Conservation (phyloP, 306 rosid genomes). For the Cucumis melo region DNA sequence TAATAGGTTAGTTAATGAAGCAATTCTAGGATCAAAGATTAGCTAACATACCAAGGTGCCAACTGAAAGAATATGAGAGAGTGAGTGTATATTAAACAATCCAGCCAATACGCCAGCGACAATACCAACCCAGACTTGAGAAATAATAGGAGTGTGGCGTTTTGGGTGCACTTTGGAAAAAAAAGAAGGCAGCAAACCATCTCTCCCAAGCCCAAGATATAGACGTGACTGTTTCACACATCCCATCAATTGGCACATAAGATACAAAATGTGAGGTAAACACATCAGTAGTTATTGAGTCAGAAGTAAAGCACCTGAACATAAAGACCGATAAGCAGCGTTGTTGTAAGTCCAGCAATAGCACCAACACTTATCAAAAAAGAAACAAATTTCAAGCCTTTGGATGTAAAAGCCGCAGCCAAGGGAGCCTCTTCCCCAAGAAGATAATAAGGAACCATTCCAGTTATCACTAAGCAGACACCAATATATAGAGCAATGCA, state of each 20-base stretch:
- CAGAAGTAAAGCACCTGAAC: conserved; percentile 64
- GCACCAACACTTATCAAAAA: conserved; percentile 83
- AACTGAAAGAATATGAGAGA: conserved; percentile 88
- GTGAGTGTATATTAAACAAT: conserved; percentile 58
- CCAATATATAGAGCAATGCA: conserved; percentile 75
- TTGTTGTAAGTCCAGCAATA: conserved; percentile 92
- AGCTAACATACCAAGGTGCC: conserved; percentile 74
- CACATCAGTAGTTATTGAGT: conserved; percentile 15
- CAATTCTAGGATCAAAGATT: not conserved
- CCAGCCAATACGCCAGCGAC: conserved; percentile 78
- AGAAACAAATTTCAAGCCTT: conserved; percentile 76
- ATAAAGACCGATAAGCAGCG: conserved; percentile 89
- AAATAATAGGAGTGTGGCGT: conserved; percentile 72
- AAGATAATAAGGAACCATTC: conserved; percentile 80
- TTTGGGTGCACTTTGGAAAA: conserved; percentile 63
- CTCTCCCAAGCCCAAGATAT: conserved; percentile 97
- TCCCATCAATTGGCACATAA: conserved; percentile 10
- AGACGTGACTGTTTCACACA: conserved; percentile 72
- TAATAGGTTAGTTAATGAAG: conserved; percentile 5
- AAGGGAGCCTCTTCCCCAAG: conserved; percentile 95
- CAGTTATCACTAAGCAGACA: conserved; percentile 90
- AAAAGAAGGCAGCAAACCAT: conserved; percentile 75
- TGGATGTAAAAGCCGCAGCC: conserved; percentile 85
- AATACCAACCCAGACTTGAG: conserved; percentile 90
- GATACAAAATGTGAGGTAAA: conserved; percentile 16